Evolutionary conservation across 2,329 filamentous ascomycete species (phyloP).

Genomic region (Diaporthe nobilis): DNA sequence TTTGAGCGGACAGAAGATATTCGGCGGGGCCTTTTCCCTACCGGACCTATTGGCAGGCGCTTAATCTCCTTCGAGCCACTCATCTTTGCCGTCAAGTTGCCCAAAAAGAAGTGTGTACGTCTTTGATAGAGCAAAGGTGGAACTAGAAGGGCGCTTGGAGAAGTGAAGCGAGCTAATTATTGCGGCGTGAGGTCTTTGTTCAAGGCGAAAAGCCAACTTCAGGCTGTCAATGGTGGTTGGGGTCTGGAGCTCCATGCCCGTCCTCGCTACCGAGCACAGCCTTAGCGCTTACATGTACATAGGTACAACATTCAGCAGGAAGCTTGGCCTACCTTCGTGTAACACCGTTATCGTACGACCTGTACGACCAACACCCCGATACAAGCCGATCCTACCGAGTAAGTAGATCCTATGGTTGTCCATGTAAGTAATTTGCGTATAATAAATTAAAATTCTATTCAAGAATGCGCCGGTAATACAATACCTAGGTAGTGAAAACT

Average conservation of each 20-base stretch:
- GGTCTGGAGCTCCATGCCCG: neutral
- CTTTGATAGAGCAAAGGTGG: neutral
- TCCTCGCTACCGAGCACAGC: neutral
- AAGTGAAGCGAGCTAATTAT: neutral
- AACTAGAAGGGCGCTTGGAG: neutral
- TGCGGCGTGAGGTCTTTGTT: neutral
- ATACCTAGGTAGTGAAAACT: no score
- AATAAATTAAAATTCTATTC: no score
- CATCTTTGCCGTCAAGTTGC: neutral
- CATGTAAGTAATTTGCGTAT: no score
- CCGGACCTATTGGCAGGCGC: slow-evolving; percentile 1
- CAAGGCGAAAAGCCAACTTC: neutral
- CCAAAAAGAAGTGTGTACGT: neutral
- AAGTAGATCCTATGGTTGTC: neutral
- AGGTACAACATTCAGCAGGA: neutral
- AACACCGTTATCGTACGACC: neutral
- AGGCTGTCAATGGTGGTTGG: neutral
- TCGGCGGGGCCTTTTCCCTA: neutral
- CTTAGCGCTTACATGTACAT: neutral
- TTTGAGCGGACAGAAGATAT: neutral
- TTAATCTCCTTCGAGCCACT: neutral
- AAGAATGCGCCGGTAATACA: no score
- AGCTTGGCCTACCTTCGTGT: neutral
- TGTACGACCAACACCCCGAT: neutral
- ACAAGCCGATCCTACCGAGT: neutral